A percentile compares a stretch with the other conserved stretches of the same genome.
Evolutionary conservation across 1,139 yeast species (phyloP).

Genomic region (Maudiozyma humilis): DNA sequence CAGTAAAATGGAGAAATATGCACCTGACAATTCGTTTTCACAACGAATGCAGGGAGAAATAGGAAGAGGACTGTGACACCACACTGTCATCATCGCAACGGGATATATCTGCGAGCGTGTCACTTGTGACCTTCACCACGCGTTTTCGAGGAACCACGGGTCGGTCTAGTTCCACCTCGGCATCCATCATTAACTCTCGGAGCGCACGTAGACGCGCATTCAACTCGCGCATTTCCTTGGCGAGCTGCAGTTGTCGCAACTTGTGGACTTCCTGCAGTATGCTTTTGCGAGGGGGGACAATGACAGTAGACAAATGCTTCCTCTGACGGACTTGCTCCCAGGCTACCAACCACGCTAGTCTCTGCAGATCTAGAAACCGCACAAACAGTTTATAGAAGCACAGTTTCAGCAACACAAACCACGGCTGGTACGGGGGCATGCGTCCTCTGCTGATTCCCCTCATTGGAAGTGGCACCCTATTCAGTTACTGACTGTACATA

Average conservation of each 20-base stretch:
- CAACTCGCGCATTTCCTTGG: too few species aligned
- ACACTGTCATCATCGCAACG: not conserved
- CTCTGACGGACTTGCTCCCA: not conserved
- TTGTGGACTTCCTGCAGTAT: too few species aligned
- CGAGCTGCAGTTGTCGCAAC: too few species aligned
- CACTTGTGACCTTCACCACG: not conserved
- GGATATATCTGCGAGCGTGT: not conserved
- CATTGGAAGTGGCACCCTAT: too few species aligned
- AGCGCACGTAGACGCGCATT: not conserved
- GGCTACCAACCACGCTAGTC: not conserved
- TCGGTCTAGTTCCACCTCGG: too few species aligned
- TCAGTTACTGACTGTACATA: too few species aligned
- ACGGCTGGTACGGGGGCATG: not conserved
- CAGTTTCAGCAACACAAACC: not conserved
- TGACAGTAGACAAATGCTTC: not conserved
- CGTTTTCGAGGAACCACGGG: not conserved
- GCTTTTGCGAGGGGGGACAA: too few species aligned
- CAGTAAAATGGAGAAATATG: not conserved
- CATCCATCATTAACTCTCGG: too few species aligned
- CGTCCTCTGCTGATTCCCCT: too few species aligned
- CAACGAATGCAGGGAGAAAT: too few species aligned
- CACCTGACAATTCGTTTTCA: too few species aligned
- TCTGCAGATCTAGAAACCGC: not conserved
- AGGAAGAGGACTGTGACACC: not conserved
- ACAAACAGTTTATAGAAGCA: not conserved